These are phyloP conservation scores for Aspergillus sclerotialis DNA, from an alignment of 2,329 filamentous ascomycete species.

Conservation along the genomic window DNA sequence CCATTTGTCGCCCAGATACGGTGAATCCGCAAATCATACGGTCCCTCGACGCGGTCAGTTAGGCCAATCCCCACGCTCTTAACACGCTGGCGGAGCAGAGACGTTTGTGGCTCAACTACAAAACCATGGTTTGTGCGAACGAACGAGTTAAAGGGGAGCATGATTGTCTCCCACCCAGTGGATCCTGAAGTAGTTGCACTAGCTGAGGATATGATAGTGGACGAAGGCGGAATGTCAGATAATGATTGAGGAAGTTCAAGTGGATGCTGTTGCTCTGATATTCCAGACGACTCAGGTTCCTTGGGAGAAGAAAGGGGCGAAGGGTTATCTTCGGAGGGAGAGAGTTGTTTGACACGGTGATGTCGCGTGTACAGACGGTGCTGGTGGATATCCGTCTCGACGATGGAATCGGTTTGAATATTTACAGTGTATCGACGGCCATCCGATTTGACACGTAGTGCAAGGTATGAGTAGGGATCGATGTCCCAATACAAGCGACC, in stretches of 20 bases:
- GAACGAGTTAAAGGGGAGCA: conserved; percentile 86
- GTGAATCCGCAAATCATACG: conserved; percentile 80
- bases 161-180: conserved; percentile 90
- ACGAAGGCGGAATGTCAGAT: conserved; percentile 31
- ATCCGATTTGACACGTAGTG: conserved; percentile 81
- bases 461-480: conserved; percentile 81
- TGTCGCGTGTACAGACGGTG: conserved; percentile 64
- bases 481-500: conserved; percentile 82
- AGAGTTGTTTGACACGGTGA: conserved; percentile 24
- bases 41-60: conserved; percentile 81
- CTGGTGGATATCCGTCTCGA: conserved; percentile 93
- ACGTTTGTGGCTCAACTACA: conserved; percentile 86
- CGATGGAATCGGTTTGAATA: conserved; percentile 86
- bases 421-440: conserved; percentile 92
- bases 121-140: conserved; percentile 90
- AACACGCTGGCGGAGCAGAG: conserved; percentile 80
- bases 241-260: conserved; percentile 26
- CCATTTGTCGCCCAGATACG: conserved; percentile 87
- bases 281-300: conserved; percentile 14
- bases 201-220: conserved; percentile 26
- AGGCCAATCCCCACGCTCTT: conserved; percentile 78
- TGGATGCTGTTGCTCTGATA: conserved; percentile 17
- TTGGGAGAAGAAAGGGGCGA: conserved; percentile 10
- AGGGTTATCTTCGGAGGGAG: conserved; percentile 9
- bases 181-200: conserved; percentile 53